Evolutionary conservation across 2,329 filamentous ascomycete species (phyloP).

Genomic region (Coniochaeta prunicola): DNA sequence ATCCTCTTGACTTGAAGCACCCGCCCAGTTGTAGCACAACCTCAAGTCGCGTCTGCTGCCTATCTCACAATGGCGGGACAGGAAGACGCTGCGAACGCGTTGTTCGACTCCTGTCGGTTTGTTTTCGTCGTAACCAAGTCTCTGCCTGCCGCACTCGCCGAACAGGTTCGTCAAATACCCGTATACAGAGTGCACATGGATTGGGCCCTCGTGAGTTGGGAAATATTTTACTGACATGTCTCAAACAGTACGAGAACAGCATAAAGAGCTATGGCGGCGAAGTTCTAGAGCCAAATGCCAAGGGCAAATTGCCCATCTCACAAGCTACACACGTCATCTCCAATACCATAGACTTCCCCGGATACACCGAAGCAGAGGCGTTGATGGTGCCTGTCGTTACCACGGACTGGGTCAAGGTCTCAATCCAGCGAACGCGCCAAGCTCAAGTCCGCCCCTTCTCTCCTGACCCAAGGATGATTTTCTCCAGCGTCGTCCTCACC

Average conservation of each 20-base stretch:
- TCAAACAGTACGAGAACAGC: constrained; percentile 26
- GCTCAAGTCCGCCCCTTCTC: constrained; percentile 78
- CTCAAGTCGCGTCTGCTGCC: neutral
- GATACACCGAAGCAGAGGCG: constrained; percentile 68
- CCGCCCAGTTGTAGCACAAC: neutral
- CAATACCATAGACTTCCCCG: constrained; percentile 82
- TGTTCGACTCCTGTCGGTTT: neutral
- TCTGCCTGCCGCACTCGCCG: neutral
- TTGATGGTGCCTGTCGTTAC: constrained; percentile 79
- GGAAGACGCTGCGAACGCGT: neutral
- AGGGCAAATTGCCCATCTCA: constrained; percentile 40
- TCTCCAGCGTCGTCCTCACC: constrained; percentile 75
- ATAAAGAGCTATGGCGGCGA: constrained; percentile 43
- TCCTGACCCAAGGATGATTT: constrained; percentile 84
- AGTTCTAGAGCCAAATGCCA: constrained; percentile 37
- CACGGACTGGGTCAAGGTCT: constrained; percentile 70
- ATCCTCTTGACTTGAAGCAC: neutral
- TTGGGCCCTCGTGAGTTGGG: neutral
- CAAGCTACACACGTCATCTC: constrained; percentile 52
- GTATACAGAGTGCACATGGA: neutral
- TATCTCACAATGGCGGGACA: neutral
- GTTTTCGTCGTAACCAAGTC: neutral
- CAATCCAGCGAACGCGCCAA: constrained; percentile 60
- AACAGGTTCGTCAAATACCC: neutral
- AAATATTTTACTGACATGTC: neutral